A percentile compares a stretch with the other conserved stretches of the same genome.
phyloP scores from a whole-genome alignment of 148 eudicot species.

The Linanthus parryae region DNA sequence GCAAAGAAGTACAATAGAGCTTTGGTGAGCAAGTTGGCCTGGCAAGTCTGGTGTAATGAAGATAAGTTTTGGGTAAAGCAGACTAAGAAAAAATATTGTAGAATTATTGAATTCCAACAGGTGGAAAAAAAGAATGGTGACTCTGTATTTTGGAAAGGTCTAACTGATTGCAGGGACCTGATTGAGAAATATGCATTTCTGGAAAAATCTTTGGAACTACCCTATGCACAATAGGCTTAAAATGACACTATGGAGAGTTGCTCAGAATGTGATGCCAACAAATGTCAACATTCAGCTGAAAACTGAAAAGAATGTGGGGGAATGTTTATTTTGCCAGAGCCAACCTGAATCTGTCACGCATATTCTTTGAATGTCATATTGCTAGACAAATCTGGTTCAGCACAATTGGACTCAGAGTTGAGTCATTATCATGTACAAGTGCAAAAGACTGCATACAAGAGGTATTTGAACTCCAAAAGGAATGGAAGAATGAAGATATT shows the following conservation, averaged over 20 bases:
- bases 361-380: not conserved
- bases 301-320: not conserved
- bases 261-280: not conserved
- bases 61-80: not conserved
- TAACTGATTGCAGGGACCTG: too few relatives aligned
- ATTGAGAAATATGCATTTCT: too few relatives aligned
- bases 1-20: not conserved
- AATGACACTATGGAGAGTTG: not conserved
- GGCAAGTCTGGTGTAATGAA: not conserved
- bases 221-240: not conserved
- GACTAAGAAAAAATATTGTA: not conserved
- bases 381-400: too few relatives aligned
- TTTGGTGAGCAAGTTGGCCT: too few relatives aligned
- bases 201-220: not conserved
- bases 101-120: not conserved
- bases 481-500: too few relatives aligned
- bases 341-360: not conserved
- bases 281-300: not conserved
- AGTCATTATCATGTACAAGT: too few relatives aligned
- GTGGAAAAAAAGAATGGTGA: not conserved
- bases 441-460: too few relatives aligned
- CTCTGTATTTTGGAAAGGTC: not conserved
- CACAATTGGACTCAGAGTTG: too few relatives aligned
- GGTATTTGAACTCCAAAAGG: too few relatives aligned
- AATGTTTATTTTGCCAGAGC: not conserved